Conservation (phyloP, 139 green algal genomes). For the Yamagishiella unicocca region DNA sequence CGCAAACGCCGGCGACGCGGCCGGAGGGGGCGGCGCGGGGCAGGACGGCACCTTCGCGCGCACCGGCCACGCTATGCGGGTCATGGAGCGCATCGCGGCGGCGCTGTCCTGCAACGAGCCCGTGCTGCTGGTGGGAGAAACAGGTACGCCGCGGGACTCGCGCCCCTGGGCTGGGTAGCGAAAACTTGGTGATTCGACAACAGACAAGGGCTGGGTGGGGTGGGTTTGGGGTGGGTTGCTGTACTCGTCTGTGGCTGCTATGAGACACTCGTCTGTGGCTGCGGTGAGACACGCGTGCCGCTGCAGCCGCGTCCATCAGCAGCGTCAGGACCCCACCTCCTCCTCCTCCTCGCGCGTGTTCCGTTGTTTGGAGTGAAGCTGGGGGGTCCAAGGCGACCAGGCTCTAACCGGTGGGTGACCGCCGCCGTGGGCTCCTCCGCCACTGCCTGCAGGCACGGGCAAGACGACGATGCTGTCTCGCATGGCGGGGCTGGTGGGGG, state of each 20-base stretch:
- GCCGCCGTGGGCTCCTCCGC: too few relatives aligned
- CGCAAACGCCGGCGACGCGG: not conserved
- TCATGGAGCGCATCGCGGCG: conserved; percentile 91
- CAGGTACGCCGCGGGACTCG: conserved; percentile 53
- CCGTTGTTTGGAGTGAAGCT: too few relatives aligned
- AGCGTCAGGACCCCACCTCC: too few relatives aligned
- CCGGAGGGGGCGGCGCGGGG: not conserved
- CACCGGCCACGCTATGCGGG: conserved; percentile 87
- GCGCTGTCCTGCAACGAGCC: conserved; percentile 81
- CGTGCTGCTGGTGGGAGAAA: conserved; percentile 98
- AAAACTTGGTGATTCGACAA: too few relatives aligned
- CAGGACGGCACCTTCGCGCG: conserved; percentile 78
- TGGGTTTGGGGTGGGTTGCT: not conserved
- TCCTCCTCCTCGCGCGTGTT: too few relatives aligned
- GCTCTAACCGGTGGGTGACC: not conserved
- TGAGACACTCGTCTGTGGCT: too few relatives aligned
- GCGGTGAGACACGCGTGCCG: too few relatives aligned
- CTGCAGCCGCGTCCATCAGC: too few relatives aligned
- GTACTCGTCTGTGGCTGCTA: not conserved
- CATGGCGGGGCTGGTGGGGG: conserved; percentile 77
- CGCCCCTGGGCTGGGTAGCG: too few relatives aligned
- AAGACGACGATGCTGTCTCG: conserved; percentile 96
- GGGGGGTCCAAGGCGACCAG: too few relatives aligned
- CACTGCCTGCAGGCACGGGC: conserved; percentile 88
- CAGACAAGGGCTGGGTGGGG: too few relatives aligned